Evolutionary conservation across 306 rosid species (phyloP).

Genomic region (Cicer cuneatum): DNA sequence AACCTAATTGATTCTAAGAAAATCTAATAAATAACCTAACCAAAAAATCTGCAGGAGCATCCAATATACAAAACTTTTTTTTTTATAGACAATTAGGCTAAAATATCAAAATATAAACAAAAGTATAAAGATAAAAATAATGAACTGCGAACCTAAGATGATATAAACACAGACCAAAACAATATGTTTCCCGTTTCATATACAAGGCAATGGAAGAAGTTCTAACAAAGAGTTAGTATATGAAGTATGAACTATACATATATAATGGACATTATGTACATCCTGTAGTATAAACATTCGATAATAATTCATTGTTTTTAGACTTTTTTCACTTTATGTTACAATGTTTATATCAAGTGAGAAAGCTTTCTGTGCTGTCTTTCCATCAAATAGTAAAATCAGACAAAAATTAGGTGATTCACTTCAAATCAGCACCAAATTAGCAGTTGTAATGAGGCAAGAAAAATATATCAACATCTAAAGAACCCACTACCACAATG

Average conservation of each 20-base stretch:
- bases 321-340: constrained; percentile 13
- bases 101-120: constrained; percentile 11
- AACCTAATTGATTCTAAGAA: constrained; percentile 60
- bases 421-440: constrained; percentile 24
- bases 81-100: constrained; percentile 26
- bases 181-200: background rate
- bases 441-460: background rate
- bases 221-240: background rate
- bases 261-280: constrained; percentile 2
- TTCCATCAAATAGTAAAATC: constrained; percentile 29
- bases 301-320: constrained; percentile 6
- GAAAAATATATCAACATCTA: background rate
- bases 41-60: background rate
- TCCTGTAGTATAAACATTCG: background rate
- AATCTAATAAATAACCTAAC: constrained; percentile 41
- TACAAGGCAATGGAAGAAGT: constrained; percentile 21
- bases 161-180: background rate
- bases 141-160: background rate
- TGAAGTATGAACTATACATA: constrained; percentile 15
- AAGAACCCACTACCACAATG: constrained; percentile 2
- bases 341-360: background rate
- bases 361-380: constrained; percentile 6
- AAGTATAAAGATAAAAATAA: background rate
- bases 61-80: constrained; percentile 28
- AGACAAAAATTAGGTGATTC: background rate